phyloP scores from a whole-genome alignment of 768 basidiomycete species.

The Termitomyces sp. region DNA sequence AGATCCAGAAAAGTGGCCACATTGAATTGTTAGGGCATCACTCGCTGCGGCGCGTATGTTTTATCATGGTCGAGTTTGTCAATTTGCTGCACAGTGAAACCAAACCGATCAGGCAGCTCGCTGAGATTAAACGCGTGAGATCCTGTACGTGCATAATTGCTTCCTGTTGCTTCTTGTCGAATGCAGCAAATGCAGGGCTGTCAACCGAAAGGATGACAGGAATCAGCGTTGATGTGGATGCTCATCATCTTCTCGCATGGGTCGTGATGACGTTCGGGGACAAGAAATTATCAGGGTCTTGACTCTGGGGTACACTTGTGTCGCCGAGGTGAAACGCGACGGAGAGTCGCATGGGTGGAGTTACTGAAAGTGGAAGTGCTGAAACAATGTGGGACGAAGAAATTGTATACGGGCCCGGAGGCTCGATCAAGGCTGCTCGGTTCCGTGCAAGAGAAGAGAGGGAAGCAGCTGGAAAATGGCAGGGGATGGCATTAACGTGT shows the following conservation, averaged over 20 bases:
- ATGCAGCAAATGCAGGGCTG: constrained; percentile 1
- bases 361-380: neutral
- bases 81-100: neutral
- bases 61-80: neutral
- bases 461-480: neutral
- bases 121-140: constrained; percentile 3
- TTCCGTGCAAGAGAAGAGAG: constrained; percentile 6
- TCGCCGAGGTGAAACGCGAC: neutral
- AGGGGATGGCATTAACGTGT: constrained; percentile 4
- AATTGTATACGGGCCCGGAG: neutral
- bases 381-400: constrained; percentile 1
- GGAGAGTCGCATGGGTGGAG: neutral
- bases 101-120: constrained; percentile 1
- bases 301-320: neutral
- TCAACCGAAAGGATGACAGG: constrained; percentile 1
- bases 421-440: constrained; percentile 6
- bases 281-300: neutral
- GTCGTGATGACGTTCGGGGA: neutral
- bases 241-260: neutral
- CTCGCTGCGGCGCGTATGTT: neutral
- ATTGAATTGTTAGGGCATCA: too few species aligned
- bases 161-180: neutral
- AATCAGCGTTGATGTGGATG: neutral
- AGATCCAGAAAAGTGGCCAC: neutral
- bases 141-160: neutral